A percentile compares a stretch with the other conserved stretches of the same genome.
phyloP scores from a whole-genome alignment of 2,329 filamentous ascomycete species.

The Neonectria coccinea region DNA sequence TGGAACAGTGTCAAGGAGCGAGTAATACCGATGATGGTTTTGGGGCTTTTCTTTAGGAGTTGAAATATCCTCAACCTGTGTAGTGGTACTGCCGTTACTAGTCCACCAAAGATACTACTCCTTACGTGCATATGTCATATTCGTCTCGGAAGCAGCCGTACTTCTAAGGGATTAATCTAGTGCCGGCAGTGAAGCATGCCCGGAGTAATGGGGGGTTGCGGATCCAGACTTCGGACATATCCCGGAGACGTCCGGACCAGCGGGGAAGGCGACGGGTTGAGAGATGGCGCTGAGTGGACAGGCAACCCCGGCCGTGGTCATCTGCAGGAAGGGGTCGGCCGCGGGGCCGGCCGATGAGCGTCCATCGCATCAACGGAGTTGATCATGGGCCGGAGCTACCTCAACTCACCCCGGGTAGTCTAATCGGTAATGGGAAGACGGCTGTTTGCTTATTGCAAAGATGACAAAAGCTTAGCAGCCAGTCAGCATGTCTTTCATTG shows the following conservation, averaged over 20 bases:
- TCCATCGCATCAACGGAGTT: conserved; percentile 19
- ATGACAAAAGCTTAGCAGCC: not conserved
- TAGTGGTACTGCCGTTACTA: not conserved
- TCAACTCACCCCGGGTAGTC: not conserved
- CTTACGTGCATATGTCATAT: not conserved
- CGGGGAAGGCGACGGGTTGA: not conserved
- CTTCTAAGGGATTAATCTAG: not conserved
- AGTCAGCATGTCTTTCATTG: not conserved
- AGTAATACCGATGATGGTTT: not conserved
- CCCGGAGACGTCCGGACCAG: conserved; percentile 13
- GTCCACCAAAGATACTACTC: not conserved
- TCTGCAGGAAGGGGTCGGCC: not conserved
- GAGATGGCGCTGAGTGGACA: not conserved
- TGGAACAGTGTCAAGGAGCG: not conserved
- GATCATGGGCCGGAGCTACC: not conserved
- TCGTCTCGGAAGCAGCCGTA: not conserved
- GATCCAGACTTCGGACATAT: not conserved
- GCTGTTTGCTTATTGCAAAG: not conserved
- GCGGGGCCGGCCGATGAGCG: not conserved
- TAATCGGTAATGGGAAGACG: not conserved
- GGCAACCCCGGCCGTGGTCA: not conserved
- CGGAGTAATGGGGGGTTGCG: not conserved
- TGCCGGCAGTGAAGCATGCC: not conserved
- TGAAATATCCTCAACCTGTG: not conserved
- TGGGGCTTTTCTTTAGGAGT: not conserved